Conservation (phyloP, 2,329 filamentous ascomycete species). For the Colletotrichum godetiae region DNA sequence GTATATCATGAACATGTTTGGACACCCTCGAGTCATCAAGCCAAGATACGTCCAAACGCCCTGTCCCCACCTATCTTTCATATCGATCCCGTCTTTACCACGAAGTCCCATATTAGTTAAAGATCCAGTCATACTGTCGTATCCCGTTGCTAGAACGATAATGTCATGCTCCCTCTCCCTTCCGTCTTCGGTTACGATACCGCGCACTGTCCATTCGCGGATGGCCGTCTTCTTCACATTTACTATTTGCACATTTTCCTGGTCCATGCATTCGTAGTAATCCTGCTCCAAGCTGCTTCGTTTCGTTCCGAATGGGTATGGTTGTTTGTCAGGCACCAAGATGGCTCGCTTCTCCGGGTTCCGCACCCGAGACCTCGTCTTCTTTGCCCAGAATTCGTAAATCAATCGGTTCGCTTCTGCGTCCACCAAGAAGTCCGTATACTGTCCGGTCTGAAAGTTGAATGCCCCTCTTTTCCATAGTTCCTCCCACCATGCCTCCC, state of each 20-base stretch:
- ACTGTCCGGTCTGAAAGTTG: conserved; percentile 56
- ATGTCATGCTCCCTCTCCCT: conserved; percentile 49
- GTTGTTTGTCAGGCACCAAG: conserved; percentile 57
- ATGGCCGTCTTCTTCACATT: conserved; percentile 57
- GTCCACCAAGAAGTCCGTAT: conserved; percentile 56
- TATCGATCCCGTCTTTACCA: conserved; percentile 40
- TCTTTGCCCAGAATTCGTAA: conserved; percentile 62
- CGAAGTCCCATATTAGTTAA: conserved; percentile 45
- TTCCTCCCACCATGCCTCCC: conserved; percentile 54
- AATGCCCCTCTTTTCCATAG: conserved; percentile 60
- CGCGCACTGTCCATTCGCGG: conserved; percentile 48
- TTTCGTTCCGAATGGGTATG: conserved; percentile 59
- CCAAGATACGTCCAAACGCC: conserved; percentile 44
- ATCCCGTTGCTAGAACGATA: conserved; percentile 48
- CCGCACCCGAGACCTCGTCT: conserved; percentile 54
- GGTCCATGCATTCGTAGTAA: conserved; percentile 62
- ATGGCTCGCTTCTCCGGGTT: conserved; percentile 56
- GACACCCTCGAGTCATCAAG: conserved; percentile 36
- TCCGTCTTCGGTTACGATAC: conserved; percentile 52
- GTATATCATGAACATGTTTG: conserved; percentile 41
- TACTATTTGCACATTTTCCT: conserved; percentile 56
- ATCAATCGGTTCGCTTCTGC: conserved; percentile 54
- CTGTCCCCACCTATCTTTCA: conserved; percentile 47
- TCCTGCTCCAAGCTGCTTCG: conserved; percentile 57
- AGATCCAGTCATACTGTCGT: conserved; percentile 47